Base-by-base conservation (phyloP, 2,329 filamentous ascomycete species). In the Pestalotiopsis sp. region DNA sequence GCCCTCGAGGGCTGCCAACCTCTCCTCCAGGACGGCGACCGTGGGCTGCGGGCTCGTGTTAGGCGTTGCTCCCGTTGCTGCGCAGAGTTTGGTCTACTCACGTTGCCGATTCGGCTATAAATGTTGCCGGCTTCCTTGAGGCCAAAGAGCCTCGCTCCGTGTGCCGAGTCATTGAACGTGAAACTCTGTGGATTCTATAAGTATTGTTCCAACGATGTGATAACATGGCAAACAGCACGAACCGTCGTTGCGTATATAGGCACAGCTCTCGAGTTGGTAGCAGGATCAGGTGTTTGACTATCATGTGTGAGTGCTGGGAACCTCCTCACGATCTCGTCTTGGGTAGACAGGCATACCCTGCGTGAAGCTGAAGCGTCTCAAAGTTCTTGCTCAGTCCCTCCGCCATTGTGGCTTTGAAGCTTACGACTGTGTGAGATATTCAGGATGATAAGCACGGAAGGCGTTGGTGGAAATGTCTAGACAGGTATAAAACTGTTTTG, bases 91-190 rank as follows among this genome's bases (percentile, higher is more conserved):
- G 27, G 68, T 12, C 39, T 14, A 82, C 88, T 78, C 77, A 94
- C 93, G 82, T 98, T 98, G 92, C 93, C 94, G 76, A 99, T 94
- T 72, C 96, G 93, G 80, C 92, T 96, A 87, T 99, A 99, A 81
- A 98, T 97, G 84, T 98, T 98, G 82, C 95, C 96, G 76, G 93
- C 92, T 83, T 98, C 94, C 85, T 98, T 97, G 81, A 99, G 93
- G 78, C 94, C 93, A 79, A 99, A 99, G 57, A 99, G 91, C 80
- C 94, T 91, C 68, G 96, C 96, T 71, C 94, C 96, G 77, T 98
- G 96, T 64, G 94, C 95, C 65, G 94, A 97, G 84, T 98, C 93
- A 88, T 98, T 92, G 88, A 99, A 99, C 66, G 90, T 90, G 82
- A 86, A 99, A 77, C 94, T 97, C 92, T 94, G 66, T 57, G 60